Conservation (phyloP, 2,329 filamentous ascomycete genomes). For the Pyrenochaeta sp. region DNA sequence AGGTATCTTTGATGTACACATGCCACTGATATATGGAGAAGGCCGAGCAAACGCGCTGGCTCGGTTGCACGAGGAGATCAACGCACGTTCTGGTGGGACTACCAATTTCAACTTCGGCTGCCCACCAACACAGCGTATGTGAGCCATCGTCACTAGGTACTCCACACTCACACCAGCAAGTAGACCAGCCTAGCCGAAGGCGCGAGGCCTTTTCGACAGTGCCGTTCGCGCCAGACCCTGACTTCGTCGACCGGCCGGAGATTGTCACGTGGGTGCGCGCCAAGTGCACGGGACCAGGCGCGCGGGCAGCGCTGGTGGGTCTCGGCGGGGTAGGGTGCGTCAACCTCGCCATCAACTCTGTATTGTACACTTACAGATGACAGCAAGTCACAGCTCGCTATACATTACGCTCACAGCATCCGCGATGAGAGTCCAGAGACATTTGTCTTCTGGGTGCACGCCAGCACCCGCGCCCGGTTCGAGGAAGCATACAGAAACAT, state of each 20-base stretch:
- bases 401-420: constrained; percentile 27
- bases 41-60: too few relatives aligned
- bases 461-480: constrained; percentile 21
- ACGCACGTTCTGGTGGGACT: constrained; percentile 18
- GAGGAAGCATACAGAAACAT: constrained; percentile 18
- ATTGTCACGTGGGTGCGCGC: constrained; percentile 30
- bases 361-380: constrained; percentile 1
- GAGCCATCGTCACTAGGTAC: neutral
- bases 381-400: constrained; percentile 23
- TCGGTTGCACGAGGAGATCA: too few relatives aligned
- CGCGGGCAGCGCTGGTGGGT: constrained; percentile 39
- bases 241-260: constrained; percentile 35
- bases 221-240: constrained; percentile 35
- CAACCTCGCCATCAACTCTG: neutral
- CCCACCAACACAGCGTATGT: constrained; percentile 1
- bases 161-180: neutral
- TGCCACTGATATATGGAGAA: too few relatives aligned
- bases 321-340: constrained; percentile 30
- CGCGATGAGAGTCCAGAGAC: constrained; percentile 21
- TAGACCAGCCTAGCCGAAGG: neutral
- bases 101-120: constrained; percentile 17
- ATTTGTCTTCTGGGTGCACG: constrained; percentile 40
- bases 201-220: constrained; percentile 33
- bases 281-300: constrained; percentile 41
- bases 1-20: too few relatives aligned